Evolutionary conservation across 148 eudicot genomes (phyloP), one percentile per base, ranked within the genome.

Genomic region (Camellia lanceoleosa): DNA sequence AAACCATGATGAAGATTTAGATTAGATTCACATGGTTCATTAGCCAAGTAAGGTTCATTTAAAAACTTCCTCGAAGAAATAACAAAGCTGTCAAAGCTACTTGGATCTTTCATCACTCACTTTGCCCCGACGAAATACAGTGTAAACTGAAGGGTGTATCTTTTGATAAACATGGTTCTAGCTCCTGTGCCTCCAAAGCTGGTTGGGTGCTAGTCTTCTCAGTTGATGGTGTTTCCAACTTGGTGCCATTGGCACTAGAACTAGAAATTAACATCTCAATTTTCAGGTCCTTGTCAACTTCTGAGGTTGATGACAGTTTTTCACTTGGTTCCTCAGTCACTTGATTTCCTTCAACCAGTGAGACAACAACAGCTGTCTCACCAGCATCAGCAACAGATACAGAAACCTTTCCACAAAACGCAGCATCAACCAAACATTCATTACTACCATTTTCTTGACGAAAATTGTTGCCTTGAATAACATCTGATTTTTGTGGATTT

Each of bases 301-400:
- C 83, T 80, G 69, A 47, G 42, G 66, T 68, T 67, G 88, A 81
- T 16, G 73, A 68, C 9, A 77, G 63, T 75, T 79, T 83, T 79
- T 43, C 81, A 69, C 52, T 67, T 41, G 84, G 80, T 82, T 78
- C 83, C 74, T 85, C 80, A 55, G 74, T 78, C 78, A 67, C 80
- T 70, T 85, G 74, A 47, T 87, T 83, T 49, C 82, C 83, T 66
- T 83, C 91, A 82, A 95, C 79, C 83, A 90, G 75, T 75, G 99
- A 95, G 86, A 95, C 87, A 77, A 95, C 95, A 67, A 95, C 84
- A 84, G 97, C 99, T 49, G 99, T 95, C 89, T 95, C 99, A 52
- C 99, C 99, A 79, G 87, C 91, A 93, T 92, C 99, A 77, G 99
- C 99, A 82, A 93, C 85, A 79, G 94, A 88, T 83, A 95, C 77